Evolutionary conservation across 2,329 filamentous ascomycete species (phyloP).

Genomic region (Davidsoniella eucalypti): DNA sequence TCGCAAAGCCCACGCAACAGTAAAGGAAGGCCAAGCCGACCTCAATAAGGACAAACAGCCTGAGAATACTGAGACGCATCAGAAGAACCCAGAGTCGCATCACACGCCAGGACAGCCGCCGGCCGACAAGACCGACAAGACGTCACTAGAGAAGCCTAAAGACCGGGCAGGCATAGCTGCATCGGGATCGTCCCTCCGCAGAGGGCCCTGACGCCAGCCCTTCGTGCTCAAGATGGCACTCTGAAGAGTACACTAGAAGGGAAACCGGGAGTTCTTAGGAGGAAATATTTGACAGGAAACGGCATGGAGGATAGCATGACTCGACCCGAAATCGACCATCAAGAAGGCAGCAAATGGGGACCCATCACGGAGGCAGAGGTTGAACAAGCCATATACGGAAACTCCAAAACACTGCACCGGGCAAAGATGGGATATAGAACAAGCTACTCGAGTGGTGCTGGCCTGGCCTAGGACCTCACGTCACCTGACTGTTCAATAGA

Average conservation of each 20-base stretch:
- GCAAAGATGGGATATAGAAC: neutral
- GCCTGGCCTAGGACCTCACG: conserved; percentile 10
- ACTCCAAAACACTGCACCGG: neutral
- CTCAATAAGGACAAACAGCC: no score
- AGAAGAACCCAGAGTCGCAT: no score
- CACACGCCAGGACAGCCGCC: no score
- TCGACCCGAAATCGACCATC: neutral
- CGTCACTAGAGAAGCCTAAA: no score
- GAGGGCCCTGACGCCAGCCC: no score
- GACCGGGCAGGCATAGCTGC: no score
- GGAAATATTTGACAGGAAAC: neutral
- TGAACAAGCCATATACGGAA: neutral
- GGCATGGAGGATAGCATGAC: neutral
- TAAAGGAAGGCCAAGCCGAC: no score
- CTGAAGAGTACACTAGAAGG: neutral
- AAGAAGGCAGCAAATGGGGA: neutral
- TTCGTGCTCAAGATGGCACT: no score
- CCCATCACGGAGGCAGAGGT: neutral
- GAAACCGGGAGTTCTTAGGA: neutral
- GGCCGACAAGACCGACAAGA: no score
- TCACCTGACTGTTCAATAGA: conserved; percentile 13
- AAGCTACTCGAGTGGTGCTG: neutral
- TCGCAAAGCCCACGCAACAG: no score
- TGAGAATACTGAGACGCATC: no score
- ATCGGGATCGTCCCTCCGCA: no score